Evolutionary conservation across 129 eudicot genomes (phyloP), one percentile per base, ranked within the genome.

Genomic region (Artemisia tridentata): DNA sequence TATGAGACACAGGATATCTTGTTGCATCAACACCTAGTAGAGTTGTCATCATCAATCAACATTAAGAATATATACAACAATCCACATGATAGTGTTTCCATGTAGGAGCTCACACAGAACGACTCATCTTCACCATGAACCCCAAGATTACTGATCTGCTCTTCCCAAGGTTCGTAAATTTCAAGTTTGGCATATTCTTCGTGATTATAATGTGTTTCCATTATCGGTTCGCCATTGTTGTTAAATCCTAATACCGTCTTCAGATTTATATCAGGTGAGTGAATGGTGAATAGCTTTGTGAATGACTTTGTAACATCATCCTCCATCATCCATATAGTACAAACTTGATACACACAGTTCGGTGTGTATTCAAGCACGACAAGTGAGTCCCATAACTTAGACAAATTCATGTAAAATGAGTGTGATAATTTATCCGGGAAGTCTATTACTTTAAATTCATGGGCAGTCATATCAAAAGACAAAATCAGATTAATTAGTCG

Each of bases 301-400:
- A 25, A 60, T 9, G 43, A 25, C 2, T 23, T 60, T 13, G 9
- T 27, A 23, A 60, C 65, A 60, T 7, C 15, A 25, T 12, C 65
- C 14, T 60, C 43, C 65, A 60, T 60, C 9, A 60, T 11, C 65
- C 65, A 60, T 23, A 60, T 17, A 60, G 15, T 41, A 60, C 65
- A 59, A 21, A 59, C 43, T 8, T 27, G 41, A 13, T 23, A 9
- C n/a, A 55, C 21, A 23, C 23, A 0, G 61, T 10, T 3, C 15
- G 2, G 7, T 18, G 14, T 60, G 45, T 25, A 60, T 25, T 60
- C 17, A 25, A 60, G 17, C 46, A 27, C 45, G 1, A 27, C 65
- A 60, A 60, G 2, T 4, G 65, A 60, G 17, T 60, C 65, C 65
- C 45, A 5, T 27, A 60, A 5, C 41, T 60, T 60, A 60, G 65